Conservation (phyloP, 148 eudicot genomes). For the Arctostaphylos glauca region DNA sequence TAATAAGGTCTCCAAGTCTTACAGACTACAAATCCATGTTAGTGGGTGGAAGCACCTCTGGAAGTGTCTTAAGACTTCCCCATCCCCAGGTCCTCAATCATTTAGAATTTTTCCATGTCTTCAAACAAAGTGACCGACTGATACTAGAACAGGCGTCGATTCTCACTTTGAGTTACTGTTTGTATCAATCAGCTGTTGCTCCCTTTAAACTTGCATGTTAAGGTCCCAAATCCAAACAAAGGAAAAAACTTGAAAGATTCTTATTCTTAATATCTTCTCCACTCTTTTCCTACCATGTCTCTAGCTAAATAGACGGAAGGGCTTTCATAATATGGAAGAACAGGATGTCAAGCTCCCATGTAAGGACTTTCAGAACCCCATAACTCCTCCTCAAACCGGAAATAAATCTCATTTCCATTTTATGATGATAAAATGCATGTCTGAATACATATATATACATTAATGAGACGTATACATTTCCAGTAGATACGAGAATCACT, state of each 20-base stretch:
- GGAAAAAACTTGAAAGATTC: neutral
- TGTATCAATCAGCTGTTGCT: neutral
- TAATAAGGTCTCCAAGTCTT: no score
- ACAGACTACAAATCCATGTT: no score
- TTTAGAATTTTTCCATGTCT: no score
- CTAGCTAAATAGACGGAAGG: neutral
- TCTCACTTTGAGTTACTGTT: neutral
- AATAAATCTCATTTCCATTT: neutral
- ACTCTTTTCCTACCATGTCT: neutral
- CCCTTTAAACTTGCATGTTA: constrained; percentile 1
- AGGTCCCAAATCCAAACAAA: neutral
- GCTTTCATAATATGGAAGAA: neutral
- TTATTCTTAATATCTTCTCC: neutral
- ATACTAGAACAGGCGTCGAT: no score
- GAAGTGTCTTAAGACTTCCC: no score
- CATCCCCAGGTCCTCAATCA: no score
- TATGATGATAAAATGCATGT: neutral
- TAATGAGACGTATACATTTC: no score
- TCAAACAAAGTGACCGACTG: no score
- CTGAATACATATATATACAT: neutral
- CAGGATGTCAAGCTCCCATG: neutral
- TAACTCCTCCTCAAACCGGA: neutral
- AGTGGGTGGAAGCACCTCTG: no score
- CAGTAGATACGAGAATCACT: no score
- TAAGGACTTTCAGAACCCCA: neutral